Evolutionary conservation across 2,329 filamentous ascomycete genomes (phyloP), one percentile per base, ranked within the genome.

Genomic region (Alternaria postmessia): DNA sequence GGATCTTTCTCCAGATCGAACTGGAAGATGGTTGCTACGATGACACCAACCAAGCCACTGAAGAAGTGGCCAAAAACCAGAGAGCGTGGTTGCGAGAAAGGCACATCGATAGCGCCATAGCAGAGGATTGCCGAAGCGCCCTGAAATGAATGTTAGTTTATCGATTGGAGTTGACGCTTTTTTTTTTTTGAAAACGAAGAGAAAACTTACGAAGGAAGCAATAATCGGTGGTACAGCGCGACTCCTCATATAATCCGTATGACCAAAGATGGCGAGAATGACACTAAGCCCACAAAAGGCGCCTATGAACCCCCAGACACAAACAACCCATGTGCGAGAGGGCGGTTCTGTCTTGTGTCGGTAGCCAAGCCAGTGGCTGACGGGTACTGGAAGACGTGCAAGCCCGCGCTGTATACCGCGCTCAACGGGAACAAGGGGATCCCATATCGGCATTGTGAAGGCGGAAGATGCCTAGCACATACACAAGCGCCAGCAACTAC

Each of bases 281-380:
- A 79, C 66, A 32, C 77, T 75, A 28, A 83, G 70, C 5, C 80
- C 81, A 9, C 76, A 72, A 56, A 82, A 76, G 7, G 79, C 78
- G n/a, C 79, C 81, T 26, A 82, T 61, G 54, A 82, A 80, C 3
- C 79, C 78, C 67, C 79, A 79, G 7, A 79, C 60, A 62, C 77
- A 82, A 43, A 81, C 36, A 70, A 68, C n/a, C 74, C 67, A 63
- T 61, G 65, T 60, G 65, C 59, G 69, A 14, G 73, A 71, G 7
- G 75, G 66, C 34, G 71, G 56, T n/a, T 64, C 53, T 9, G 74
- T 61, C 34, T 73, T 63, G 16, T 71, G 66, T 28, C 81, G 75
- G 53, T 81, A 78, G 41, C 81, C 81, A 5, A 96, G 80, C 72
- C 92, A 90, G 68, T 87, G 86, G n/a, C 90, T 86, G 26, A 94